Conservation (phyloP, 306 rosid species). For the Morella rubra region DNA sequence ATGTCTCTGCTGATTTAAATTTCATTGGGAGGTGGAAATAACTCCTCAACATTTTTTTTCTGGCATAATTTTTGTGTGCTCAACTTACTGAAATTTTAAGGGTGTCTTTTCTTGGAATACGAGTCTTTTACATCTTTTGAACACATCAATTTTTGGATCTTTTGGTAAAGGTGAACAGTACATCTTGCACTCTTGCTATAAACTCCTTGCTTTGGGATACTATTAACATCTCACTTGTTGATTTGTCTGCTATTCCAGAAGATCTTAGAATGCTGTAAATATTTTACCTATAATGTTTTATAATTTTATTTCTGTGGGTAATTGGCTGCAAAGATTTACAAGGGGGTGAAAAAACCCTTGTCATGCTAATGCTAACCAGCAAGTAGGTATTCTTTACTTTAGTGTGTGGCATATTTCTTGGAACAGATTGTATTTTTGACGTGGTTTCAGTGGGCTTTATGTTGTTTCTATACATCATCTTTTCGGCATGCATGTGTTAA, state of each 20-base stretch:
- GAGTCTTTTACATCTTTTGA: too few species aligned
- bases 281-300: not conserved
- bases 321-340: not conserved
- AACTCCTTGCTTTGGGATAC: too few species aligned
- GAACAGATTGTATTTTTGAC: not conserved
- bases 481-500: not conserved
- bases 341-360: not conserved
- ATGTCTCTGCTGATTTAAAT: too few species aligned
- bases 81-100: too few species aligned
- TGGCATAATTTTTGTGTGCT: too few species aligned
- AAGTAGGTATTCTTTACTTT: not conserved
- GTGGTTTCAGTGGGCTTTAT: not conserved
- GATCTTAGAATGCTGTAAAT: not conserved
- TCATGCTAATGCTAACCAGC: not conserved
- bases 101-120: too few species aligned
- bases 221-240: too few species aligned
- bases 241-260: not conserved
- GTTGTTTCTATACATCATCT: not conserved
- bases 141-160: not conserved
- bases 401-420: not conserved
- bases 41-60: not conserved
- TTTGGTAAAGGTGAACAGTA: too few species aligned
- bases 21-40: too few species aligned
- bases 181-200: too few species aligned
- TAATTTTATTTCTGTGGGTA: not conserved